Percentiles rank a stretch among this genome's conserved stretches.
phyloP scores from a whole-genome alignment of 2,329 filamentous ascomycete genomes.

The Fusarium albosuccineum region DNA sequence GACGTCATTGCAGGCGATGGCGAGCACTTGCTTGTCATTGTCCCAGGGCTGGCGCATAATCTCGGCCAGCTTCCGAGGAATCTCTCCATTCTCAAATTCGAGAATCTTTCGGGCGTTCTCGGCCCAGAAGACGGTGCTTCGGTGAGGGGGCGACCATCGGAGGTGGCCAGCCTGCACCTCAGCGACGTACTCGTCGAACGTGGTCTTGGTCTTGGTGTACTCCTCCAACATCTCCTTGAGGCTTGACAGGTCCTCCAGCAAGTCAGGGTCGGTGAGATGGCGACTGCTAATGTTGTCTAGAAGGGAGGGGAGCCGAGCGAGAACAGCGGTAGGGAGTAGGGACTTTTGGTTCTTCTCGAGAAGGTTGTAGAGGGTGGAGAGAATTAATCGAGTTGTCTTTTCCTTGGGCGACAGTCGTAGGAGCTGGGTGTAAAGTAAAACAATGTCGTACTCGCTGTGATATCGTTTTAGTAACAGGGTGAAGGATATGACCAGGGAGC shows the following conservation, averaged over 20 bases:
- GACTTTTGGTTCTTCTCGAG: slow-evolving; percentile 77
- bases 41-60: slow-evolving; percentile 81
- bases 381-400: slow-evolving; percentile 92
- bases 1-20: slow-evolving; percentile 93
- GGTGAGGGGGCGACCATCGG: slow-evolving; percentile 92
- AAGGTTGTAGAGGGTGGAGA: slow-evolving; percentile 91
- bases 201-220: slow-evolving; percentile 78
- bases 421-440: slow-evolving; percentile 92
- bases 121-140: slow-evolving; percentile 88
- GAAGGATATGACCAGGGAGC: neutral
- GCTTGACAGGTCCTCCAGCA: slow-evolving; percentile 71
- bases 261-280: slow-evolving; percentile 74
- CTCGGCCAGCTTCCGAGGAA: slow-evolving; percentile 85
- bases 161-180: slow-evolving; percentile 89
- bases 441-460: slow-evolving; percentile 84
- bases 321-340: slow-evolving; percentile 84
- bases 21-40: slow-evolving; percentile 89
- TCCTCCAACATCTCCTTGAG: slow-evolving; percentile 75
- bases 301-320: slow-evolving; percentile 82
- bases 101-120: slow-evolving; percentile 91
- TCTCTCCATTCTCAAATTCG: slow-evolving; percentile 82
- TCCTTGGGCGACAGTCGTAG: slow-evolving; percentile 95
- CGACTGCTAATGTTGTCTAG: slow-evolving; percentile 72
- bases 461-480: slow-evolving; percentile 28
- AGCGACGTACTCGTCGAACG: slow-evolving; percentile 89